A percentile compares a stretch with the other conserved stretches of the same genome.
These are phyloP conservation scores for Kluyveromyces sp. DNA, from an alignment of 1,139 yeast species.

Conservation along the genomic window DNA sequence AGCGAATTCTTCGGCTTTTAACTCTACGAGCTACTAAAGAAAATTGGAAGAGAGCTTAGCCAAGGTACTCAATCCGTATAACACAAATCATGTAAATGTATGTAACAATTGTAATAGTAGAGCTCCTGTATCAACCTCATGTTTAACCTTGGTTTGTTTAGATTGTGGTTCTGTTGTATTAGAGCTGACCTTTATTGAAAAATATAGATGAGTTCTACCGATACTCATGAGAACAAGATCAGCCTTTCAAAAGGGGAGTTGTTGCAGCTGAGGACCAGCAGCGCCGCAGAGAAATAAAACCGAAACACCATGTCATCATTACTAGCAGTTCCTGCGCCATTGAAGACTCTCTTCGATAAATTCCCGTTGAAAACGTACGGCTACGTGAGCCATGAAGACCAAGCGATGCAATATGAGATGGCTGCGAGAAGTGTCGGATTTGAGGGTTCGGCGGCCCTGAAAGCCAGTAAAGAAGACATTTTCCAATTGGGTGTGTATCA, in stretches of 20 bases:
- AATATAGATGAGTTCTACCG: too few relatives aligned
- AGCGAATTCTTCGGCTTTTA: conserved; percentile 18
- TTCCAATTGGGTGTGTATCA: conserved; percentile 22
- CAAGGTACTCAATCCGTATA: too few relatives aligned
- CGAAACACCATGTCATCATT: conserved; percentile 2
- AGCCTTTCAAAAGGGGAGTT: too few relatives aligned
- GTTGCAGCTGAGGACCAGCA: too few relatives aligned
- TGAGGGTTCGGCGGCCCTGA: conserved; percentile 11
- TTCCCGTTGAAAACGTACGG: conserved; percentile 20
- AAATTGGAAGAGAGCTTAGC: not conserved
- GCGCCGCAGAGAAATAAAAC: too few relatives aligned
- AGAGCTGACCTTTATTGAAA: too few relatives aligned
- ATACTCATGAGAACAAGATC: too few relatives aligned
- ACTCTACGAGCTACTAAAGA: not conserved
- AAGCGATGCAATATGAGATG: conserved; percentile 13
- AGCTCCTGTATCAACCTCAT: too few relatives aligned
- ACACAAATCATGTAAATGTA: too few relatives aligned
- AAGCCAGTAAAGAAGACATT: conserved; percentile 12
- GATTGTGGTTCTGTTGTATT: too few relatives aligned
- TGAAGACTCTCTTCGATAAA: conserved; percentile 18
- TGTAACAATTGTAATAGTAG: not conserved
- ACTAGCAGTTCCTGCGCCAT: conserved; percentile 15
- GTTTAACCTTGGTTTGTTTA: too few relatives aligned
- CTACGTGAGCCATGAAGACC: conserved; percentile 15
- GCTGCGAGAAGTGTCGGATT: conserved; percentile 14